A percentile compares a stretch with the other conserved stretches of the same genome.
Evolutionary conservation across 805 yeast species (phyloP).

Genomic region (Metschnikowia arizonensis): DNA sequence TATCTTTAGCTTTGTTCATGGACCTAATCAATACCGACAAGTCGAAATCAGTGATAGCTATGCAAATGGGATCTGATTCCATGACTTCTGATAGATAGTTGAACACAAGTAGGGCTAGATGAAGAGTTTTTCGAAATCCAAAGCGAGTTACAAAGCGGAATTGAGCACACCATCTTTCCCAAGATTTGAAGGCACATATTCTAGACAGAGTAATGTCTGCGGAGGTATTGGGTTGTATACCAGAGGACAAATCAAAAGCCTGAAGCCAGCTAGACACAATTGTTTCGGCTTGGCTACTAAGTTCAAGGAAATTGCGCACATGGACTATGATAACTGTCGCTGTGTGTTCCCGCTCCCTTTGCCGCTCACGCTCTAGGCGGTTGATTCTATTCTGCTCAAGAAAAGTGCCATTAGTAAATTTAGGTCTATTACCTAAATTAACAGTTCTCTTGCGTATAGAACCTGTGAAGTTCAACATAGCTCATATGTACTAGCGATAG

Average conservation of each 20-base stretch:
- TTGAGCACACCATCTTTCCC: conserved; percentile 20
- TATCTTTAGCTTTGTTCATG: not conserved
- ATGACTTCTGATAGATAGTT: not conserved
- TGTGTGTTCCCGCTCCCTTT: conserved; percentile 46
- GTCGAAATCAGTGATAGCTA: not conserved
- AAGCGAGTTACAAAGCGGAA: conserved; percentile 20
- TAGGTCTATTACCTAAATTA: conserved; percentile 53
- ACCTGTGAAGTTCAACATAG: conserved; percentile 61
- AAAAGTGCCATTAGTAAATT: conserved; percentile 24
- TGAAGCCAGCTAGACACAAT: conserved; percentile 18
- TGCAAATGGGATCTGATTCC: not conserved
- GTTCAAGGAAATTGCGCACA: conserved; percentile 39
- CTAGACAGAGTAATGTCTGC: not conserved
- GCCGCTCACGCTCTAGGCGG: conserved; percentile 59
- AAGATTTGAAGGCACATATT: not conserved
- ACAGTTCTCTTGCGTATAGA: conserved; percentile 56
- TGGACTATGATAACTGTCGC: conserved; percentile 48
- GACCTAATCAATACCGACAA: not conserved
- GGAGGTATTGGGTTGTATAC: not conserved
- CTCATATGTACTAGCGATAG: not conserved
- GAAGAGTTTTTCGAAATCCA: conserved; percentile 7
- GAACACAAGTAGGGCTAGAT: not conserved
- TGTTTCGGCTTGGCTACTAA: conserved; percentile 22
- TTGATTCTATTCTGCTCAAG: conserved; percentile 65
- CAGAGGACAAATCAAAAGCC: not conserved